Evolutionary conservation across 805 yeast genomes (phyloP), one percentile per base, ranked within the genome.

Genomic region (Sugiyamaella marilandica): DNA sequence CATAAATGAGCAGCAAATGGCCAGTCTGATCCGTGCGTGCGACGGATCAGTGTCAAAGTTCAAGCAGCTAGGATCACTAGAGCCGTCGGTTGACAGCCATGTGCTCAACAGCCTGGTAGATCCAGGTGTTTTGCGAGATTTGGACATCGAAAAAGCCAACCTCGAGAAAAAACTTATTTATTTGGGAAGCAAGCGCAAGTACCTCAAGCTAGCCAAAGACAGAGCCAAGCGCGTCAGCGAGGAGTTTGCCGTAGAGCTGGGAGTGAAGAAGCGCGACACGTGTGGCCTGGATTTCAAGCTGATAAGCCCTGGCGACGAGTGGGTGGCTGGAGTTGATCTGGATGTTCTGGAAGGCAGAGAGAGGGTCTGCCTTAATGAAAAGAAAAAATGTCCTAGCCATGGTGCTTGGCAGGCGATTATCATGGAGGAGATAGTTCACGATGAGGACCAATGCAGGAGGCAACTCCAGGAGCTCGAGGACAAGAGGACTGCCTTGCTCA

Each of bases 311-410:
- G 55, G 52, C n/a, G 44, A 53, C 50, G 43, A 35, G 44, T 31
- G 18, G 41, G n/a, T 46, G 32, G 44, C 37, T 11, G 19, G 32
- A 8, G 46, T 51, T 10, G 37, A 14, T 2, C 14, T n/a, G 21
- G 51, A 49, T 8, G n/a, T 29, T 39, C 29, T 41, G 43, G 18
- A 19, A 29, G 52, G 50, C 16, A 34, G 53, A 13, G 58, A 55
- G 3, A 44, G 49, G 5, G 29, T 58, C 5, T 60, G 64, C 43
- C 26, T 56, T 10, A 52, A 44, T 8, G 61, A 57, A 10, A 54
- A 57, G 41, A 56, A 62, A 8, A 60, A 59, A 37, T 60, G 64
- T 44, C 52, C 50, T 21, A 56, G 56, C 50, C 64, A 60, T 44
- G 41, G 44, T 9, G 55, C 53, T 16, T 60, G 64, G 64, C 53